Base-by-base conservation (phyloP, 805 yeast genomes). In the Blastobotrys attinorum region DNA sequence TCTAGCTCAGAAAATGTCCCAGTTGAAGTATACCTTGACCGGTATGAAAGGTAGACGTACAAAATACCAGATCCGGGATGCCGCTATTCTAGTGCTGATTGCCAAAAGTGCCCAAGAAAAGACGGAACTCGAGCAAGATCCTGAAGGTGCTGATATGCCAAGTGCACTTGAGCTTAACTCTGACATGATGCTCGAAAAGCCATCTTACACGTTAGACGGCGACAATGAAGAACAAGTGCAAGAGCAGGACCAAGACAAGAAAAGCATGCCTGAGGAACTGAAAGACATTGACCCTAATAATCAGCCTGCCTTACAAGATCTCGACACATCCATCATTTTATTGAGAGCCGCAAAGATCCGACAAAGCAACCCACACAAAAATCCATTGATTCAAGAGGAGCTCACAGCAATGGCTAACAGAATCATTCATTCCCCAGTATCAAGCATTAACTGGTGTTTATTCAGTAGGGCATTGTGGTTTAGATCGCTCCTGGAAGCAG, bases 21-120 rank as follows among this genome's bases (percentile, higher is more conserved):
- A 73, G 11, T 57, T 81, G 8, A 77, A 88, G 0, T 74, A 81
- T 50, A 74, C 81, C 0, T 64, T 90, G 37, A 83, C 97, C 1
- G 97, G 97, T 52, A 84, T 92, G 44, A 79, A 79, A 53, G 96
- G 96, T 7, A 82, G 79, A 58, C 72, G 92, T 57, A 90, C 97
- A 3, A 84, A 84, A 60, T 85, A 69, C 60, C 97, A 90, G 64
- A 71, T 72, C 39, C 71, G 69, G 27, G 76, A 80, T n/a, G 75
- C 81, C 21, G 75, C 96, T 0, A 77, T 86, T 32, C 72, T 90
- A 47, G 73, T 89, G 13, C 75, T 87, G 21, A 63, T 90, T 17
- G 97, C 97, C 1, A 73, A 76, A 49, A 58, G 63, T 40, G 34
- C 36, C 3, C 22, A 20, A 13, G 15, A 41, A 10, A 52, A 63